Percentiles rank a stretch among this genome's conserved stretches.
These are phyloP conservation scores for Cladorrhinum sp. DNA, from an alignment of 2,329 filamentous ascomycete species.

Conservation along the genomic window DNA sequence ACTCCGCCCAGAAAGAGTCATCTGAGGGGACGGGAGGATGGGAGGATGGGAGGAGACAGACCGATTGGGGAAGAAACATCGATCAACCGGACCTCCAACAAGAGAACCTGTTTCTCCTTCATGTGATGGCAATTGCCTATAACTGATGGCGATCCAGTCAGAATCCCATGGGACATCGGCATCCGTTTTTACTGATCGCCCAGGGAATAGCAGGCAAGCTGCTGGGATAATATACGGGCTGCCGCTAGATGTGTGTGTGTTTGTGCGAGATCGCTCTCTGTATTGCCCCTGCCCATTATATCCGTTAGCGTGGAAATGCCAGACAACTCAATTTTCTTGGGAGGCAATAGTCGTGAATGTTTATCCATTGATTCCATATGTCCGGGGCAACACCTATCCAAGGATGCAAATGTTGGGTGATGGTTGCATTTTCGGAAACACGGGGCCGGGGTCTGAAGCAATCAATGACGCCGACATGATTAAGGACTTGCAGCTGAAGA, in stretches of 20 bases:
- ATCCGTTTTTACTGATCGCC: background rate
- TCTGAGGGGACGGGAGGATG: background rate
- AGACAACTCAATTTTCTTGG: background rate
- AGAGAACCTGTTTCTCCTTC: background rate
- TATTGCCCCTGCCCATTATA: background rate
- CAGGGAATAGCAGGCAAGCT: background rate
- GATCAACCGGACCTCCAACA: background rate
- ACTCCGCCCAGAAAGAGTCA: background rate
- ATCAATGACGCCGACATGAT: background rate
- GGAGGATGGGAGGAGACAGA: background rate
- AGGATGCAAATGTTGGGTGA: background rate
- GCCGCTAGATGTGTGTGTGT: background rate
- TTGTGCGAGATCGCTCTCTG: background rate
- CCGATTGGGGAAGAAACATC: background rate
- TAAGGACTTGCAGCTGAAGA: background rate
- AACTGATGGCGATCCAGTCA: background rate
- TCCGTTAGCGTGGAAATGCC: background rate
- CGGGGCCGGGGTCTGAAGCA: background rate
- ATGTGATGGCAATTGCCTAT: background rate
- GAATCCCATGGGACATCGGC: background rate
- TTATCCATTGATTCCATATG: background rate
- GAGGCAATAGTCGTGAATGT: background rate
- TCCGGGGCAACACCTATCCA: background rate
- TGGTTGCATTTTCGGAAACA: background rate
- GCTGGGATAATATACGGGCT: background rate